Evolutionary conservation across 805 yeast species (phyloP), one percentile per base, ranked within the genome.

Genomic region (Candida suzukii): DNA sequence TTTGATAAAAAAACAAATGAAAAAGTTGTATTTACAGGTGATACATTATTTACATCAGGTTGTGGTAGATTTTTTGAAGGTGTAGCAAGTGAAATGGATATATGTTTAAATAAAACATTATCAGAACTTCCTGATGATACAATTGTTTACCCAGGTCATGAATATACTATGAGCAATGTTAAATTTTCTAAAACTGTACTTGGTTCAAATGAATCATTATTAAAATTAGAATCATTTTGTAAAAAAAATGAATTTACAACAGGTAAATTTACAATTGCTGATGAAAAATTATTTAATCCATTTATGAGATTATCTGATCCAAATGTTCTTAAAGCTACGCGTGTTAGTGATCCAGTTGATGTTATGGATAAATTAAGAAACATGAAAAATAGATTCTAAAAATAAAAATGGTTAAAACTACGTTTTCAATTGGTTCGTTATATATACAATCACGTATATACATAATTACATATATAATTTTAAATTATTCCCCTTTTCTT

Each of bases 41-140:
- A 93, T 62, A 93, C 99, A 0, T 68, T 93, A 34, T 93, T 93
- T 64, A 84, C 76, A 35, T 86, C 91, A 34, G 99, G 99, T 2
- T 90, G 97, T 59, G 99, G 99, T 11, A 71, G 98, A 41, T 93
- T 93, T 63, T 93, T 93, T 57, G 99, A 93, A 64, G 99, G 99
- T 2, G 68, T 73, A 12, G 88, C 90, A 0, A 63, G 61, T 31
- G 83, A 93, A 56, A 93, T 93, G 99, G 74, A 82, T 50, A 47
- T 50, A 1, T 74, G 95, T 0, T 69, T 93, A 52, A 79, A 77
- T 51, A 59, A 66, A 17, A 64, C 73, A 11, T 67, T 93, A 44
- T 83, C 72, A 3, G 51, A 54, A 22, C 68, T 91, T 40, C 90
- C 95, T 0, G 61, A 65, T 18, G 82, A 78, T 10, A 88, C 97